These are phyloP conservation scores for Coniella lustricola DNA, from an alignment of 2,329 filamentous ascomycete genomes.

Conservation along the genomic window DNA sequence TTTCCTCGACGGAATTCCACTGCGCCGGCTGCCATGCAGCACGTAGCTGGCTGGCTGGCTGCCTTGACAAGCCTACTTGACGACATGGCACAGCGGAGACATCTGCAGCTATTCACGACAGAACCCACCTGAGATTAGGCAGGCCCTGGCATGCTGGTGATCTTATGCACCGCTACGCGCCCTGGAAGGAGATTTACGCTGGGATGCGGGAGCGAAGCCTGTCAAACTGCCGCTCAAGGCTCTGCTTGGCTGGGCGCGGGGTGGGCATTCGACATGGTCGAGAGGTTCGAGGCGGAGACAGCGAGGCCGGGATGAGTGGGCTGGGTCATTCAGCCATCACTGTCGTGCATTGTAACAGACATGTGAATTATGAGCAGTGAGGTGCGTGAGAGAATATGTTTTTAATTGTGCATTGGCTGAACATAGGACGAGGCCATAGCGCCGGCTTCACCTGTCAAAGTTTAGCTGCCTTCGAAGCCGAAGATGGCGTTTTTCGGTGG, in stretches of 20 bases:
- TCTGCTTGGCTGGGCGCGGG: neutral
- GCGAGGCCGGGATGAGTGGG: neutral
- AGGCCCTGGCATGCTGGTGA: constrained; percentile 7
- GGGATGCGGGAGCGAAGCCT: constrained; percentile 3
- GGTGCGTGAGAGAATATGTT: neutral
- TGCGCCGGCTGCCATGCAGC: neutral
- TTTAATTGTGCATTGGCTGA: neutral
- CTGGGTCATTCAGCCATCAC: too few relatives aligned
- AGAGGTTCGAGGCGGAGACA: neutral
- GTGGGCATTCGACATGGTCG: too few relatives aligned
- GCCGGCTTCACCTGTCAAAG: neutral
- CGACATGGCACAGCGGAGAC: constrained; percentile 3
- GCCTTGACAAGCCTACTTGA: constrained; percentile 3
- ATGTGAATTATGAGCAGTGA: too few relatives aligned
- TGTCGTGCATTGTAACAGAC: too few relatives aligned
- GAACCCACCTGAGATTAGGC: constrained; percentile 6
- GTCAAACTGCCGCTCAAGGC: constrained; percentile 5
- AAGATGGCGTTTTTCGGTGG: neutral
- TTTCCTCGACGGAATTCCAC: neutral
- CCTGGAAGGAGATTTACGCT: constrained; percentile 5
- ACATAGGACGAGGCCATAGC: neutral
- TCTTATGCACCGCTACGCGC: constrained; percentile 8
- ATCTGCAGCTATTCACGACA: constrained; percentile 3
- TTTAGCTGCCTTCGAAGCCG: constrained; percentile 3
- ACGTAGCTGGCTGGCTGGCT: too few relatives aligned